These are phyloP conservation scores for Rhodosporidiobolus odoratus DNA, from an alignment of 768 basidiomycete genomes.

Conservation along the genomic window DNA sequence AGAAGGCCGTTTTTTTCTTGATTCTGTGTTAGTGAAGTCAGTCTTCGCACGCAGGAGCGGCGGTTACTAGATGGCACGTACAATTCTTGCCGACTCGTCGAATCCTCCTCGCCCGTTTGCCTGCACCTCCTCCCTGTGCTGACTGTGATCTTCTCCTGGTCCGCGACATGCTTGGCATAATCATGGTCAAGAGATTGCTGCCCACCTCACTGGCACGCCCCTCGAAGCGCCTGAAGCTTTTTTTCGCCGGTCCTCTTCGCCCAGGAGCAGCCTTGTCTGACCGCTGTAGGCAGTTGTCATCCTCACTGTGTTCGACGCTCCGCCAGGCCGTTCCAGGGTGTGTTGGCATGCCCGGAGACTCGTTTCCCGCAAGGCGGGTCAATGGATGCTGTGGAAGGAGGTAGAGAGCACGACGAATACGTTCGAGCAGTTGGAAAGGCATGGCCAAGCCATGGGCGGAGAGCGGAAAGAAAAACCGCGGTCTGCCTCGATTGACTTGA, in stretches of 20 bases:
- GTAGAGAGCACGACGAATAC: too few relatives aligned
- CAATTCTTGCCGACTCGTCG: not conserved
- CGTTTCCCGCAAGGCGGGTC: too few relatives aligned
- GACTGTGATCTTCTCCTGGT: conserved; percentile 2
- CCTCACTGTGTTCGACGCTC: too few relatives aligned
- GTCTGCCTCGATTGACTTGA: too few relatives aligned
- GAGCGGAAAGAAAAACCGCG: too few relatives aligned
- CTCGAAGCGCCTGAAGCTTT: conserved; percentile 13
- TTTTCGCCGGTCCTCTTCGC: not conserved
- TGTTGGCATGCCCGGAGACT: too few relatives aligned
- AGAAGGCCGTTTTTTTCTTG: not conserved
- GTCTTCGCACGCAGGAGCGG: not conserved
- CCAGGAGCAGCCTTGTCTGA: not conserved
- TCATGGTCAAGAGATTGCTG: conserved; percentile 8
- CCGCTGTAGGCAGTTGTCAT: too few relatives aligned
- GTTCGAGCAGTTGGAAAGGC: too few relatives aligned
- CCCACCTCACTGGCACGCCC: conserved; percentile 19
- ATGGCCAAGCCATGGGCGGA: too few relatives aligned
- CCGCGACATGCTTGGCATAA: conserved; percentile 5
- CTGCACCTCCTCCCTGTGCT: conserved; percentile 14
- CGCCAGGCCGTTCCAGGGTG: too few relatives aligned
- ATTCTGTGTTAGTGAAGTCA: not conserved
- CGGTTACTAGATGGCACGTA: not conserved
- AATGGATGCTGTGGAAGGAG: too few relatives aligned
- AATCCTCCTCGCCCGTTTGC: conserved; percentile 12